phyloP scores from a whole-genome alignment of 1,139 yeast species.

The Blastobotrys indianensis region DNA sequence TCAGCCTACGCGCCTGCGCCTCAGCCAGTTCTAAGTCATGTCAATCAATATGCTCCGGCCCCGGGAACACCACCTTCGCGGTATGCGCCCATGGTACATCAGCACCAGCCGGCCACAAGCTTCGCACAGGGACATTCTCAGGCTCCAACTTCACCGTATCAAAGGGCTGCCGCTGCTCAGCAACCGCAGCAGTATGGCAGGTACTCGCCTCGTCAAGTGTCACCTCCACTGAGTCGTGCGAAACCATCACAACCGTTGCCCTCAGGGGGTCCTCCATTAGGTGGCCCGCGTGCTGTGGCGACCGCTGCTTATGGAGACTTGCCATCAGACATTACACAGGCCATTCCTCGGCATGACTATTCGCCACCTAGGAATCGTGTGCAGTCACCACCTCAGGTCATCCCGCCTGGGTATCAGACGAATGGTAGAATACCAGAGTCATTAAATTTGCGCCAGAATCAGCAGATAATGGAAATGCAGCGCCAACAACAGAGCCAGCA shows the following conservation, averaged over 20 bases:
- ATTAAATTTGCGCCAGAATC: conserved; percentile 8
- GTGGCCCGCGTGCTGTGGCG: conserved; percentile 1
- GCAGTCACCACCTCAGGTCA: conserved; percentile 3
- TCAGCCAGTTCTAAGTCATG: conserved; percentile 9
- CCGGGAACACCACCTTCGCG: conserved; percentile 11
- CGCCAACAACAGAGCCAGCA: conserved; percentile 5
- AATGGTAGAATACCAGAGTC: conserved; percentile 10
- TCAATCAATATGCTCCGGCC: conserved; percentile 15
- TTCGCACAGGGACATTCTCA: conserved; percentile 3
- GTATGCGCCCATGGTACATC: conserved; percentile 9
- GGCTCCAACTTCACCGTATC: background rate
- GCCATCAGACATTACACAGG: conserved; percentile 7
- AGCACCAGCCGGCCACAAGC: conserved; percentile 2
- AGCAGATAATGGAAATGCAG: conserved; percentile 2
- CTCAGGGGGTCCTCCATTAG: background rate
- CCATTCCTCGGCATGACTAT: background rate
- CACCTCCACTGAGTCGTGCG: background rate
- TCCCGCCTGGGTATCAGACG: background rate
- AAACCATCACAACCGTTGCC: background rate
- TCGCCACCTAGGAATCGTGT: conserved; percentile 6
- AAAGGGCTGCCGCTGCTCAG: conserved; percentile 10
- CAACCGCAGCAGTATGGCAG: conserved; percentile 11
- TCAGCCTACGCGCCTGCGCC: background rate
- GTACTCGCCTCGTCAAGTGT: conserved; percentile 7
- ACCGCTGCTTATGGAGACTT: conserved; percentile 9